Conservation (phyloP, 169 alveolate species). For the Plasmodium falciparum region DNA sequence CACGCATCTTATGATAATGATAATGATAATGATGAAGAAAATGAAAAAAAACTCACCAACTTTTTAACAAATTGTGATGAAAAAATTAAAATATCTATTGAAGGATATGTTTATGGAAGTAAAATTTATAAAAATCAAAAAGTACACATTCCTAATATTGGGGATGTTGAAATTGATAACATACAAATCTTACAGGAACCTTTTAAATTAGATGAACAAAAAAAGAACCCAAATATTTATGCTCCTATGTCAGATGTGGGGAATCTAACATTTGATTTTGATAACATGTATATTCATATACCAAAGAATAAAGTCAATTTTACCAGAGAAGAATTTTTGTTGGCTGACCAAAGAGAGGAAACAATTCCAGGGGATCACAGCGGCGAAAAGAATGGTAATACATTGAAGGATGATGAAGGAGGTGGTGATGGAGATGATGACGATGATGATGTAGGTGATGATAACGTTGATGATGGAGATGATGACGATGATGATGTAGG, state of each 20-base stretch:
- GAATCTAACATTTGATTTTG: slow-evolving; percentile 95
- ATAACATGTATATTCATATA: slow-evolving; percentile 97
- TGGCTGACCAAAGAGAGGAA: not conserved
- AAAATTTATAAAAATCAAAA: slow-evolving; percentile 88
- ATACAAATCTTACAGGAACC: slow-evolving; percentile 89
- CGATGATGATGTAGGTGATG: slow-evolving; percentile 1
- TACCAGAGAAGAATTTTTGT: slow-evolving; percentile 81
- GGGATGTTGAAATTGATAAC: slow-evolving; percentile 89
- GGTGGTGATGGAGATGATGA: slow-evolving; percentile 34
- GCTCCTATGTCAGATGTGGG: slow-evolving; percentile 99
- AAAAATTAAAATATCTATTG: slow-evolving; percentile 89
- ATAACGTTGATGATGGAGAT: not conserved
- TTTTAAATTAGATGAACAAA: slow-evolving; percentile 88
- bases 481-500: slow-evolving; percentile 35
- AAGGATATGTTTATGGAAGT: slow-evolving; percentile 97
- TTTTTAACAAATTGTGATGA: slow-evolving; percentile 74
- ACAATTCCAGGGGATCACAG: not conserved
- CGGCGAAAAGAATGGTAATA: slow-evolving; percentile 61
- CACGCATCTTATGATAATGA: not conserved
- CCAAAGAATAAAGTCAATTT: slow-evolving; percentile 96
- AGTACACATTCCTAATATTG: slow-evolving; percentile 94
- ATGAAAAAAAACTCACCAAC: slow-evolving; percentile 53
- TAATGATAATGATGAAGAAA: slow-evolving; percentile 8
- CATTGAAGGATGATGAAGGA: slow-evolving; percentile 7
- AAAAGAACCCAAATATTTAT: slow-evolving; percentile 86